These are phyloP conservation scores for Corinectria fuckeliana DNA, from an alignment of 2,329 filamentous ascomycete genomes.

Conservation along the genomic window DNA sequence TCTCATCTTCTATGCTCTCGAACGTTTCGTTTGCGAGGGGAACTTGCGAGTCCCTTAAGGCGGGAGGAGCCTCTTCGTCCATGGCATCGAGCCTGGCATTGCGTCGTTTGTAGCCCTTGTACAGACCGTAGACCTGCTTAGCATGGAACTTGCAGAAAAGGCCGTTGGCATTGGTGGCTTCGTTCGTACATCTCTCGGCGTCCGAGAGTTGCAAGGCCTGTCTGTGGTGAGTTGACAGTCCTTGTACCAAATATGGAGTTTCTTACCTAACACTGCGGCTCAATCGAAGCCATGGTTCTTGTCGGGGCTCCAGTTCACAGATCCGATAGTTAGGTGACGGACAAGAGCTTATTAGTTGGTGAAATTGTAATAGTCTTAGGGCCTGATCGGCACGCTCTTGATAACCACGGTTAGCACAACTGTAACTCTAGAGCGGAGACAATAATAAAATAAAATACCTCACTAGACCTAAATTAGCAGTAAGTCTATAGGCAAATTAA, in stretches of 20 bases:
- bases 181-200: constrained; percentile 67
- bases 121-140: constrained; percentile 31
- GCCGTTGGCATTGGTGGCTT: constrained; percentile 32
- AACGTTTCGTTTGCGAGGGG: constrained; percentile 36
- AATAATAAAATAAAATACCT: no score
- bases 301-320: no score
- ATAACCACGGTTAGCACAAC: no score
- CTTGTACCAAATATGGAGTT: no score
- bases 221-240: not conserved
- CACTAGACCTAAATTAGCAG: no score
- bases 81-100: constrained; percentile 32
- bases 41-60: constrained; percentile 14
- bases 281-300: not conserved
- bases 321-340: no score
- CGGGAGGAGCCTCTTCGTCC: constrained; percentile 22
- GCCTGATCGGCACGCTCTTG: no score
- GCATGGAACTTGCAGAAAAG: constrained; percentile 38
- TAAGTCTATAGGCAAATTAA: no score
- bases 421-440: no score
- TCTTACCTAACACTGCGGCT: not conserved
- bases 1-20: constrained; percentile 12
- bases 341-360: no score
- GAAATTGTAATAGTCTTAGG: no score
- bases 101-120: constrained; percentile 37
- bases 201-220: constrained; percentile 29